Conservation (phyloP, 2,329 filamentous ascomycete genomes). For the Pleurostoma richardsiae region DNA sequence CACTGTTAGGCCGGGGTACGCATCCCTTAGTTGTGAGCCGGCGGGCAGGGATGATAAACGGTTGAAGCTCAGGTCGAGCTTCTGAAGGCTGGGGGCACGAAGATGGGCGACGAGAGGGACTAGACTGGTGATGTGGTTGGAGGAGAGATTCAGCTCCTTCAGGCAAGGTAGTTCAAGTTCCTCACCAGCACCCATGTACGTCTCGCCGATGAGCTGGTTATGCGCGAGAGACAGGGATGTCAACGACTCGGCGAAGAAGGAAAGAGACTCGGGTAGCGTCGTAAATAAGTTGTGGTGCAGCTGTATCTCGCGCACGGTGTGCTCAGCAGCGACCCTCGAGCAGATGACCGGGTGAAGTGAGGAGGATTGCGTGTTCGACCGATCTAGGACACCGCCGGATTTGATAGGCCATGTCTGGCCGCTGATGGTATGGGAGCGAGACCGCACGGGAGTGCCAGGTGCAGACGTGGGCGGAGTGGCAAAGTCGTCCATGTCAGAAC, state of each 20-base stretch:
- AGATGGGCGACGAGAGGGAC: slow-evolving; percentile 61
- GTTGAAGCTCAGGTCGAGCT: slow-evolving; percentile 79
- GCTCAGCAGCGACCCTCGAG: slow-evolving; percentile 48
- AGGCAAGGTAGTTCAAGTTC: slow-evolving; percentile 67
- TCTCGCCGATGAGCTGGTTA: slow-evolving; percentile 63
- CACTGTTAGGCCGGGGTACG: slow-evolving; percentile 66
- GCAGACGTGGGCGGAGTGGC: slow-evolving; percentile 52
- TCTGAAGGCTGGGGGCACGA: slow-evolving; percentile 68
- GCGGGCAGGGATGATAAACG: slow-evolving; percentile 66
- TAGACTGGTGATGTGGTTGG: slow-evolving; percentile 69
- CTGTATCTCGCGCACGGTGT: slow-evolving; percentile 52
- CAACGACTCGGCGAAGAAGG: slow-evolving; percentile 65
- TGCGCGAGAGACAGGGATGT: slow-evolving; percentile 69
- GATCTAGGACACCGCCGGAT: slow-evolving; percentile 61
- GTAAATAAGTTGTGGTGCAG: slow-evolving; percentile 75
- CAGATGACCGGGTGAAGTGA: slow-evolving; percentile 53
- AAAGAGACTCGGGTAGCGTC: slow-evolving; percentile 64
- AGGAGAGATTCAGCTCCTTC: slow-evolving; percentile 69
- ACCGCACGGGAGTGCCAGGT: slow-evolving; percentile 42
- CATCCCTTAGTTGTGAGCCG: slow-evolving; percentile 44
- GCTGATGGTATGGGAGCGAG: slow-evolving; percentile 41
- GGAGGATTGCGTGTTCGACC: slow-evolving; percentile 60
- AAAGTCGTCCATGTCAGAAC: slow-evolving; percentile 51
- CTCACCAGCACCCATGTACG: slow-evolving; percentile 53
- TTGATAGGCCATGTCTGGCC: slow-evolving; percentile 50